These are phyloP conservation scores for Tylopilus cervinicoccineus DNA, from an alignment of 768 basidiomycete species.

Conservation along the genomic window DNA sequence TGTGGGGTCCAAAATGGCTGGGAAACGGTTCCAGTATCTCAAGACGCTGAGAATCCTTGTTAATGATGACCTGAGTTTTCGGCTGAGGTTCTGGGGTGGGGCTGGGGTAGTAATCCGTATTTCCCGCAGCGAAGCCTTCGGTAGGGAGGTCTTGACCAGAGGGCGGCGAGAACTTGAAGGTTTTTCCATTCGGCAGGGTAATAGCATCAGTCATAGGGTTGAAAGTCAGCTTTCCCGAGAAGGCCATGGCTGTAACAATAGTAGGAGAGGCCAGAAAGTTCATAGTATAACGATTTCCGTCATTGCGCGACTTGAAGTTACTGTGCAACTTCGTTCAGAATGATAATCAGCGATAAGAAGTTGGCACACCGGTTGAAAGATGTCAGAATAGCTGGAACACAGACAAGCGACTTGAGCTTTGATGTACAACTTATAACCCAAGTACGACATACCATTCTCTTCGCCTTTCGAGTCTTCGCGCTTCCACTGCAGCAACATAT, in stretches of 20 bases:
- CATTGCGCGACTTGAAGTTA: slow-evolving; percentile 93
- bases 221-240: slow-evolving; percentile 90
- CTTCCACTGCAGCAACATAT: slow-evolving; percentile 66
- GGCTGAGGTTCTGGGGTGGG: slow-evolving; percentile 73
- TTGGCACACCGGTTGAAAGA: slow-evolving; percentile 85
- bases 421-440: background rate
- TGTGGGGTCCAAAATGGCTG: slow-evolving; percentile 60
- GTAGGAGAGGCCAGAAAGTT: slow-evolving; percentile 98
- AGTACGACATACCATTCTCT: slow-evolving; percentile 69
- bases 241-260: slow-evolving; percentile 96
- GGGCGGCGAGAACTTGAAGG: slow-evolving; percentile 85
- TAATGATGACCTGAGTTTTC: slow-evolving; percentile 73
- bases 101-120: slow-evolving; percentile 70
- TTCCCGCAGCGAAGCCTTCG: slow-evolving; percentile 75
- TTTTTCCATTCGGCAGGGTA: slow-evolving; percentile 61
- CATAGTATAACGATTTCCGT: slow-evolving; percentile 92
- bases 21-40: slow-evolving; percentile 84
- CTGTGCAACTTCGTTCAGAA: slow-evolving; percentile 25
- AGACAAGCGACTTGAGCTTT: slow-evolving; percentile 3
- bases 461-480: slow-evolving; percentile 82
- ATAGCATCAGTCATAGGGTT: slow-evolving; percentile 84
- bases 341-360: background rate
- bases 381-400: slow-evolving; percentile 76
- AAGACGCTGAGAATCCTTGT: slow-evolving; percentile 74
- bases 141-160: slow-evolving; percentile 80